These are phyloP conservation scores for Colletotrichum gloeosporioides DNA, from an alignment of 2,329 filamentous ascomycete species.

Conservation along the genomic window DNA sequence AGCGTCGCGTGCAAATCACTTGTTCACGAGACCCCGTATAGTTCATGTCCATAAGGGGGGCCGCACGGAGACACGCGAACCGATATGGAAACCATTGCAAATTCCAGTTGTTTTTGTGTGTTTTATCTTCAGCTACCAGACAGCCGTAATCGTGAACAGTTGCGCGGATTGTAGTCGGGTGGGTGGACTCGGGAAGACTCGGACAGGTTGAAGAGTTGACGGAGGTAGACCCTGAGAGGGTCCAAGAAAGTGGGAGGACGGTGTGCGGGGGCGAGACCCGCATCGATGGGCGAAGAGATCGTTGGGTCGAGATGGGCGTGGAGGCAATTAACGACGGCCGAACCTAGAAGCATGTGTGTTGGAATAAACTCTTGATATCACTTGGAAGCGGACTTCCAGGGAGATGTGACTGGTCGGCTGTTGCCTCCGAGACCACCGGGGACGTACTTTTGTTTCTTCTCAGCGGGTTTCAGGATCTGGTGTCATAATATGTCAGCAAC, in stretches of 20 bases:
- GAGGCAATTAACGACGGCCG: constrained; percentile 80
- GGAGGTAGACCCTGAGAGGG: neutral
- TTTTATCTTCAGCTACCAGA: constrained; percentile 28
- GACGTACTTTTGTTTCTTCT: constrained; percentile 99
- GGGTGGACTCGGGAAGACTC: constrained; percentile 20
- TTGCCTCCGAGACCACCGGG: constrained; percentile 74
- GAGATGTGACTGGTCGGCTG: constrained; percentile 70
- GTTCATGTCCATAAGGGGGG: constrained; percentile 7
- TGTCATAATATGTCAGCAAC: constrained; percentile 10
- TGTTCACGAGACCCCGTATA: neutral
- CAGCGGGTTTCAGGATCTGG: constrained; percentile 97
- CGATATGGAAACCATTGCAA: constrained; percentile 21
- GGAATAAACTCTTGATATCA: constrained; percentile 73
- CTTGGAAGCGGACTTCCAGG: constrained; percentile 70
- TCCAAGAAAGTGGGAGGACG: constrained; percentile 12
- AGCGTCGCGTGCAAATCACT: constrained; percentile 16
- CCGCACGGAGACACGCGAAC: constrained; percentile 17
- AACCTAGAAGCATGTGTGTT: constrained; percentile 87
- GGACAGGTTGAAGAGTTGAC: constrained; percentile 19
- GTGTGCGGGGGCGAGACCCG: neutral
- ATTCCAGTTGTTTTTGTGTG: constrained; percentile 26
- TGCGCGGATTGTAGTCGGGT: constrained; percentile 23
- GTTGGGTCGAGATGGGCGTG: constrained; percentile 10
- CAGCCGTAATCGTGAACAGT: constrained; percentile 27
- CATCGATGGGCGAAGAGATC: constrained; percentile 1